Evolutionary conservation across 345 rosid species (phyloP), one percentile per base, ranked within the genome.

Genomic region (Euphorbia peplus): DNA sequence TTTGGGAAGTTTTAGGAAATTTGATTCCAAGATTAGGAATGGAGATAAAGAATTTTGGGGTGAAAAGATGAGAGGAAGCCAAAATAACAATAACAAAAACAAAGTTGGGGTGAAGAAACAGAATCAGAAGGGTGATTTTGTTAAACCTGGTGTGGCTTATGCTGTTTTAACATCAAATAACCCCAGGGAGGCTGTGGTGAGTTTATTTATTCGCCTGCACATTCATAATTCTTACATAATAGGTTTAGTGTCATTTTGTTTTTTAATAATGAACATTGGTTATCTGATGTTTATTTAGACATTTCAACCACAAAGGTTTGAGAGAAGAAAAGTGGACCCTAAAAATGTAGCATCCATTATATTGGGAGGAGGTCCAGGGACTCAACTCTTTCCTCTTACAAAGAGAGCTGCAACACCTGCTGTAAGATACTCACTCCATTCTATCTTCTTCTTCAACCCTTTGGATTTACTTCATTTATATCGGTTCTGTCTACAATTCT

Each of bases 341-440:
- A 88, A 93, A 72, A 91, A 89, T 70, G 91, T 93, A 21, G 98
- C 93, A 68, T 84, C 97, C 0, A 78, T 93, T 79, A 88, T 93
- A 82, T 71, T 93, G 55, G 98, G 98, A 70, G 98, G 98, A 70
- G 98, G 98, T 66, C 79, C 90, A 26, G 98, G 98, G 73, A 86
- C 87, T 80, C 85, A 88, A 28, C 93, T 93, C 69, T 89, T 89
- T 75, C 98, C 98, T 51, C 97, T 93, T 29, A 93, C 98, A 64
- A 81, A 68, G 80, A 86, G 95, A 75, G 83, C 97, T 21, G 98
- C 98, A 35, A 88, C 90, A 54, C 98, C 98, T 11, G 98, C 98
- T 70, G 98, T 93, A 80, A 86, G 90, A 59, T 54, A 66, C 35
- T 58, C 22, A 29, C 24, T 35, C 11, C 65, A 12, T 8, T 76